phyloP scores from a whole-genome alignment of 2,329 filamentous ascomycete species.

The Fusarium nelsonii region DNA sequence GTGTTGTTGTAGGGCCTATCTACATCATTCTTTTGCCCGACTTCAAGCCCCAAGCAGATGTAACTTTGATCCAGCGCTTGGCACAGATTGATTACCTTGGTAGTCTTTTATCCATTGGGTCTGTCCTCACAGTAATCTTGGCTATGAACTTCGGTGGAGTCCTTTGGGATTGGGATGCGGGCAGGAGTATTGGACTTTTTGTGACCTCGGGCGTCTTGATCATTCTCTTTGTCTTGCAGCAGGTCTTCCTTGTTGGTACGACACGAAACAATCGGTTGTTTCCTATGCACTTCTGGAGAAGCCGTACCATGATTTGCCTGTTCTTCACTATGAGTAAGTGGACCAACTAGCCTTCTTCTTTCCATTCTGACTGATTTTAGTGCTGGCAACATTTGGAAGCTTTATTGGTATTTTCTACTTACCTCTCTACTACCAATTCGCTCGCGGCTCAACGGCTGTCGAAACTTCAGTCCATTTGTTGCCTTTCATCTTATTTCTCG shows the following conservation, averaged over 20 bases:
- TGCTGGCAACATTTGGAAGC: conserved; percentile 19
- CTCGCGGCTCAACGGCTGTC: conserved; percentile 5
- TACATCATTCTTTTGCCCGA: conserved; percentile 24
- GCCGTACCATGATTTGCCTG: conserved; percentile 55
- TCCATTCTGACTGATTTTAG: background rate
- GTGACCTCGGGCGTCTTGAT: conserved; percentile 56
- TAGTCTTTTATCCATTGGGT: conserved; percentile 56
- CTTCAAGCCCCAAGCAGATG: conserved; percentile 14
- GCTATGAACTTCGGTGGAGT: conserved; percentile 63
- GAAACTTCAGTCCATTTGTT: conserved; percentile 14
- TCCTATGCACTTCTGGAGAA: conserved; percentile 60
- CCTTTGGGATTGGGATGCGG: conserved; percentile 59
- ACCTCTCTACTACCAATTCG: conserved; percentile 20
- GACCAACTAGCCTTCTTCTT: fast-evolving
- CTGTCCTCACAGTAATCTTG: conserved; percentile 58
- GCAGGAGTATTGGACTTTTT: conserved; percentile 59
- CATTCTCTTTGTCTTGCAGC: conserved; percentile 59
- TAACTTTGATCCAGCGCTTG: background rate
- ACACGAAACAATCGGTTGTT: conserved; percentile 54
- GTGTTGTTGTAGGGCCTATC: conserved; percentile 15
- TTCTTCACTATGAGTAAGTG: conserved; percentile 53
- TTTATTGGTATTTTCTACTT: conserved; percentile 27
- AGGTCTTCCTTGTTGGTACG: conserved; percentile 46
- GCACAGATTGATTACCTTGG: conserved; percentile 57
- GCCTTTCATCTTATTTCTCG: conserved; percentile 18